Conservation (phyloP, 306 rosid species). For the Macrotyloma uniflorum region DNA sequence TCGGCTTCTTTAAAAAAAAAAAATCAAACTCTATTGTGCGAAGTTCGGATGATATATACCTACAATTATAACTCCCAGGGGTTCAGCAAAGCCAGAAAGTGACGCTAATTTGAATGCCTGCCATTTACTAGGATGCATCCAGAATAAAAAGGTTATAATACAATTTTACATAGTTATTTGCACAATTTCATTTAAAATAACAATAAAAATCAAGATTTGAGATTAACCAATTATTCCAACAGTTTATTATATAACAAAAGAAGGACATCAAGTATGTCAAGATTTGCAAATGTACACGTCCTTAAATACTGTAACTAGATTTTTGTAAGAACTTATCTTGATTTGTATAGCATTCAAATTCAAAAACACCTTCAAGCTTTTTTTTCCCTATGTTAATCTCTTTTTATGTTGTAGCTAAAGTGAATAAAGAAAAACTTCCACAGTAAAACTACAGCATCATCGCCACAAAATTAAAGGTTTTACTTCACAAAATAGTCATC, state of each 20-base stretch:
- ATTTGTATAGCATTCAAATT: slow-evolving; percentile 25
- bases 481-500: background rate
- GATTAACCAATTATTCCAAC: slow-evolving; percentile 6
- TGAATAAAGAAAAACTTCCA: background rate
- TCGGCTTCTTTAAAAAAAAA: slow-evolving; percentile 19
- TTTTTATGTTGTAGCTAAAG: slow-evolving; percentile 2
- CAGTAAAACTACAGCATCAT: slow-evolving; percentile 7
- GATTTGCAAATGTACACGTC: slow-evolving; percentile 21
- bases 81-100: slow-evolving; percentile 97
- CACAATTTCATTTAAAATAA: slow-evolving; percentile 28
- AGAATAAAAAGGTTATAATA: slow-evolving; percentile 4
- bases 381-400: background rate
- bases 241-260: background rate
- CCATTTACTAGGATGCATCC: slow-evolving; percentile 75
- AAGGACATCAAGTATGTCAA: slow-evolving; percentile 26
- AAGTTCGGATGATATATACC: slow-evolving; percentile 62
- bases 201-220: slow-evolving; percentile 24
- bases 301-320: slow-evolving; percentile 1
- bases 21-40: slow-evolving; percentile 22
- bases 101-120: slow-evolving; percentile 97
- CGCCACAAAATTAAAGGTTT: slow-evolving; percentile 27
- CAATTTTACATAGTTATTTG: slow-evolving; percentile 27
- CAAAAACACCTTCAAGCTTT: slow-evolving; percentile 27
- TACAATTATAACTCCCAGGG: slow-evolving; percentile 89
- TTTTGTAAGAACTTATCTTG: slow-evolving; percentile 6